Evolutionary conservation across 148 eudicot genomes (phyloP).

Genomic region (Arbutus unedo): DNA sequence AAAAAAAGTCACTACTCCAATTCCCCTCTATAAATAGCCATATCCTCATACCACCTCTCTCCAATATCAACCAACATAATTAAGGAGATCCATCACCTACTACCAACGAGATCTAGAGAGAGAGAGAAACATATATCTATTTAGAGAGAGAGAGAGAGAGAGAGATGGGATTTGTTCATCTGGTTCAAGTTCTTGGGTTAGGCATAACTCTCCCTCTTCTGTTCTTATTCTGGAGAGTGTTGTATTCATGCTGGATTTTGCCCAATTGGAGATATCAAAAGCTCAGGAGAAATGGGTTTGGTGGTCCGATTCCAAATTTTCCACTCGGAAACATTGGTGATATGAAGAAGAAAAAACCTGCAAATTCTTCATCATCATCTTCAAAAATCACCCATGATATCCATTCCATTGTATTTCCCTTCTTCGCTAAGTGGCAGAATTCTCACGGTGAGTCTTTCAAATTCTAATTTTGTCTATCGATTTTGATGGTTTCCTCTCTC

Average conservation of each 20-base stretch:
- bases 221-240: constrained; percentile 38
- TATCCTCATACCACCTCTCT: not conserved
- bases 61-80: not conserved
- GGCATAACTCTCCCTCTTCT: constrained; percentile 26
- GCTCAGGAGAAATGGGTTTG: constrained; percentile 53
- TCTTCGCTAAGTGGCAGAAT: constrained; percentile 77
- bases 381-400: constrained; percentile 53
- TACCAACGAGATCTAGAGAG: not conserved
- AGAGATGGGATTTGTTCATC: constrained; percentile 14
- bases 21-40: not conserved
- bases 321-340: constrained; percentile 68
- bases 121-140: not conserved
- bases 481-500: not conserved
- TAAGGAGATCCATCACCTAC: not conserved
- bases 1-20: too few species aligned
- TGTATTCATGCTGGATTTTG: constrained; percentile 45
- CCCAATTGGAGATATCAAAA: constrained; percentile 37
- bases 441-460: constrained; percentile 45
- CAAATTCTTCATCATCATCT: constrained; percentile 4
- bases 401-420: constrained; percentile 72
- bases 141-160: constrained; percentile 16
- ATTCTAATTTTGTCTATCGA: not conserved
- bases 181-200: constrained; percentile 8
- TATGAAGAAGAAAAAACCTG: constrained; percentile 38
- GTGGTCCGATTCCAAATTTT: constrained; percentile 69